These are phyloP conservation scores for Rhododendron griersonianum DNA, from an alignment of 148 eudicot species.

Conservation along the genomic window DNA sequence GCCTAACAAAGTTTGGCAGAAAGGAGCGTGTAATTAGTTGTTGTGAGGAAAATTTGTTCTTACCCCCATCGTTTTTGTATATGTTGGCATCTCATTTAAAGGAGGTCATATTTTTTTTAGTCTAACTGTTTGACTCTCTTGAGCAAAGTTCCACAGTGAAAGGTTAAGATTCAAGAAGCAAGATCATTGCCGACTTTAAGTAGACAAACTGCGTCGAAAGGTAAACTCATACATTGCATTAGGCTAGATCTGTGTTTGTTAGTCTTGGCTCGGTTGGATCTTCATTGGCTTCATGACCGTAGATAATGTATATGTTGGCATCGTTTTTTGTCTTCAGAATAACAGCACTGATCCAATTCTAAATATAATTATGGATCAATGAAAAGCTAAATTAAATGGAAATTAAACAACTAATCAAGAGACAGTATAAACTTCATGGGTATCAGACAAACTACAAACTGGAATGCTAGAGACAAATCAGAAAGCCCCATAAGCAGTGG, in stretches of 20 bases:
- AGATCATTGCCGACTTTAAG: neutral
- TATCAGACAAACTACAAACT: neutral
- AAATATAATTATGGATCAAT: neutral
- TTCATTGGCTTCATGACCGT: neutral
- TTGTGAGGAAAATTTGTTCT: neutral
- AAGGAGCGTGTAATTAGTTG: neutral
- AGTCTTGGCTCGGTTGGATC: neutral
- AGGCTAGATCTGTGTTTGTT: neutral
- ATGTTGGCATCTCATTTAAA: neutral
- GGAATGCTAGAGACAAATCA: neutral
- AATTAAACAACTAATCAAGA: neutral
- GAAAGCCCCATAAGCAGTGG: neutral
- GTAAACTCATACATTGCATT: neutral
- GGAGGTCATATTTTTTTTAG: neutral
- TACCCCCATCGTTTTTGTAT: neutral
- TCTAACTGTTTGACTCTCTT: neutral
- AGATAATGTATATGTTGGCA: neutral
- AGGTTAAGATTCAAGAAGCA: neutral
- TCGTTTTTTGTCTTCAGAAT: neutral
- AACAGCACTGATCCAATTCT: neutral
- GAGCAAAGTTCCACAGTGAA: neutral
- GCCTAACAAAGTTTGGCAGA: neutral
- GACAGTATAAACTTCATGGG: neutral
- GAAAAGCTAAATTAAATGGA: neutral
- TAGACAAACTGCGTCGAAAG: neutral